Base-by-base conservation (phyloP, 495 filamentous ascomycete species). In the Penicillium malachiteum region DNA sequence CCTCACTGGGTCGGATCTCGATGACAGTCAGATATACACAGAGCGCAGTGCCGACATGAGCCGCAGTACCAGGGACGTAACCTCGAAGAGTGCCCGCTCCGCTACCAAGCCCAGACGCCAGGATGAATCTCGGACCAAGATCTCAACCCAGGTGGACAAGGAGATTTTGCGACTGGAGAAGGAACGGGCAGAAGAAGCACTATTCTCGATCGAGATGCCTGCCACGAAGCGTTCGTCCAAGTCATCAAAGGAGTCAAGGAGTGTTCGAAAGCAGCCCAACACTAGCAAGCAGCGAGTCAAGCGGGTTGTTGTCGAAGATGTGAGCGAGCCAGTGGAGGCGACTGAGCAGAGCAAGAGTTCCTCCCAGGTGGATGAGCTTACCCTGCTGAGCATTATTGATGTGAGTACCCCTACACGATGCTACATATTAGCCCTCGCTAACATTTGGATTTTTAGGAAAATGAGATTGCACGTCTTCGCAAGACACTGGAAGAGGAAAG, bases 401-500 rank as follows among this genome's bases (percentile, higher is more conserved):
- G 73, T 74, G 52, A 68, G 68, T 63, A 12, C 17, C 31, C 7
- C 6, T 9, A 9, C 21, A 26, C 8, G 6, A 5, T 55, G 10
- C 17, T 8, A 33, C 7, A 17, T 46, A 0, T 42, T 38, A 9
- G 7, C 26, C 17, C 30, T 12, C 43, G 30, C 40, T 62, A 55
- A 60, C 34, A 0, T 33, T 14, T 41, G 6, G n/a, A n/a, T n/a
- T 33, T 46, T 6, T 42, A 77, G 74, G 70, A 72, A 62, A 63
- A 71, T 51, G 75, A 80, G 56, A 78, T 81, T 57, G 68, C 74
- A 16, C 70, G 73, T 49, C 64, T 81, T 14, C 72, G 79, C 41
- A 79, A 72, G 61, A 78, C 72, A 1, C 54, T 81, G 14, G 79
- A 81, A 52, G 72, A 78, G 42, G 79, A 81, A 53, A 69, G 79